Percentiles rank a stretch among this genome's conserved stretches.
Evolutionary conservation across 2,329 filamentous ascomycete species (phyloP).

Genomic region (Colletotrichum agaves): DNA sequence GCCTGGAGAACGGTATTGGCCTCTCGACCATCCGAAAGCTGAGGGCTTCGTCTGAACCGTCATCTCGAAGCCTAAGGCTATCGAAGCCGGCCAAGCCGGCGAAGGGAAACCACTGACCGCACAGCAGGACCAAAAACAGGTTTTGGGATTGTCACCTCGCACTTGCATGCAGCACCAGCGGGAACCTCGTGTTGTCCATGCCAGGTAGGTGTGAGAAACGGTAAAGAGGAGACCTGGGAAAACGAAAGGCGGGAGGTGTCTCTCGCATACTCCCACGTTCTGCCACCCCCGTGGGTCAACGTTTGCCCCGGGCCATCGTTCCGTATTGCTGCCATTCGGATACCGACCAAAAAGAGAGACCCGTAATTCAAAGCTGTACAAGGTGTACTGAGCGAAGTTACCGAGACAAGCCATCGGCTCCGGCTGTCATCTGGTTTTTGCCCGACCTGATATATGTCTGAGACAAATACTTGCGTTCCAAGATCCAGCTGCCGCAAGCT

Average conservation of each 20-base stretch:
- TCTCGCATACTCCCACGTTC: background rate
- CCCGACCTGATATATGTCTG: conserved; percentile 6
- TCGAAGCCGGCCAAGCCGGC: conserved; percentile 34
- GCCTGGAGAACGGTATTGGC: background rate
- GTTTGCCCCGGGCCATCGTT: background rate
- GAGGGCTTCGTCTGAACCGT: conserved; percentile 25
- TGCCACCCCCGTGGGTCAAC: conserved; percentile 7
- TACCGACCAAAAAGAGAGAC: conserved; percentile 18
- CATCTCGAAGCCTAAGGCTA: conserved; percentile 16
- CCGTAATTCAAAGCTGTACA: background rate
- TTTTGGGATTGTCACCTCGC: conserved; percentile 37
- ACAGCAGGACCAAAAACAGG: conserved; percentile 31
- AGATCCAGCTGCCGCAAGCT: background rate
- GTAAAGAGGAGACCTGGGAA: conserved; percentile 21
- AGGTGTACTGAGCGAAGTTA: conserved; percentile 7
- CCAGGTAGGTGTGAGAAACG: conserved; percentile 33
- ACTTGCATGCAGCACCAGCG: conserved; percentile 37
- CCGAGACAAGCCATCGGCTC: background rate
- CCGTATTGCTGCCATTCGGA: background rate
- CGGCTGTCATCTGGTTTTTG: conserved; percentile 20
- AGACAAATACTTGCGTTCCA: background rate
- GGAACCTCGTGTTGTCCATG: conserved; percentile 31
- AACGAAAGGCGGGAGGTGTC: background rate
- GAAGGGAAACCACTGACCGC: conserved; percentile 28
- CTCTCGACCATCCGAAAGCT: background rate